Base-by-base conservation (phyloP, 1,284 basidiomycete genomes). In the Tilletiaria anomala region DNA sequence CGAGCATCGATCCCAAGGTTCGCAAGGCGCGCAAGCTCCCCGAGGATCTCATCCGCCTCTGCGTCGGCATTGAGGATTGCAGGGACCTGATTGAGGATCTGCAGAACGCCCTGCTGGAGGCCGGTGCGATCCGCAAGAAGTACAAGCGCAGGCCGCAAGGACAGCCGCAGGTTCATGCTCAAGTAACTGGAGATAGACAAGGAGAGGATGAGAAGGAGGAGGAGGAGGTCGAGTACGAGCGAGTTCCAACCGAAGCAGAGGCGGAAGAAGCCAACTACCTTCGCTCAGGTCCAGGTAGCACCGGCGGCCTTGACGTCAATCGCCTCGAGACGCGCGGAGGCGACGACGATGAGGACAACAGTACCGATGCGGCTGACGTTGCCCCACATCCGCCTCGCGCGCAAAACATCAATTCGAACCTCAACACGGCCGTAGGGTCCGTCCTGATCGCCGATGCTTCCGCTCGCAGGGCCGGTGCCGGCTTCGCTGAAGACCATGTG, bases 31-130 rank as follows among this genome's bases (percentile, higher is more conserved):
- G 93, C 46, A 87, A 89, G 37, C 75, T 99, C 21, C 93, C 91
- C 19, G 93, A 99, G 68, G 86, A 97, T 69, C 76, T 99, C 43
- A 96, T 99, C 61, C 83, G 93, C 36, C 77, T 97, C 24, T 99
- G 93, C 64, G 87, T 97, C 56, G 93, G 93, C 52, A 97, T 99
- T 54, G 93, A 99, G 70, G 91, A 97, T 69, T 75, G 83, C 3
- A 75, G 77, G 37, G 93, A 97, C 70, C 74, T 99, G 26, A 73
- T 97, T 38, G 89, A 93, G 63, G 93, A 99, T 69, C 78, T 99
- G 21, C 86, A 94, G 65, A 78, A 80, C 54, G 87, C 93, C 0
- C 75, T 99, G 35, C 73, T 96, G 39, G 79, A 86, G 45, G 84
- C 91, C 0, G 89, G 89, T 23, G 91, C 91, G 12, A 83, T 96